phyloP scores from a whole-genome alignment of 2,329 filamentous ascomycete genomes.

The Fusarium oxysporum region DNA sequence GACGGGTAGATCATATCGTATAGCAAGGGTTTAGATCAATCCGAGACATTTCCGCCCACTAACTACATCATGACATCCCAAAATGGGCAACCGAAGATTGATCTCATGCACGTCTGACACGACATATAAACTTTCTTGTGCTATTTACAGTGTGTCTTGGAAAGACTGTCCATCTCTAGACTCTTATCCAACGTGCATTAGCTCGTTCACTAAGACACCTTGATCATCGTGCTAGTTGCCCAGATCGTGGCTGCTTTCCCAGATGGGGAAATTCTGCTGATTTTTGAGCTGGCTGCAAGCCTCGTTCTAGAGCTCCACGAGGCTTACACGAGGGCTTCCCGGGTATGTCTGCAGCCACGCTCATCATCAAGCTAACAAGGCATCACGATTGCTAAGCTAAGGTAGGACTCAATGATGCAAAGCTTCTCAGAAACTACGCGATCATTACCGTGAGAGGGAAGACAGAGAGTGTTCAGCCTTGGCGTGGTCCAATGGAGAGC shows the following conservation, averaged over 20 bases:
- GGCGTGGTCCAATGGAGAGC: slow-evolving; percentile 22
- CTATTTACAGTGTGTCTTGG: slow-evolving; percentile 7
- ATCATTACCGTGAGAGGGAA: not conserved
- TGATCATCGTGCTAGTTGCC: not conserved
- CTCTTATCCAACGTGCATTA: slow-evolving; percentile 19
- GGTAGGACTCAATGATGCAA: slow-evolving; percentile 21
- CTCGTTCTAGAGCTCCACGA: slow-evolving; percentile 3
- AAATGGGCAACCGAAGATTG: not conserved
- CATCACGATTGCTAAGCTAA: not conserved
- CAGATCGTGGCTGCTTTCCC: slow-evolving; percentile 4
- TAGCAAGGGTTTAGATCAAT: not conserved
- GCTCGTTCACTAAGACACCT: not conserved
- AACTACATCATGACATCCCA: slow-evolving; percentile 17
- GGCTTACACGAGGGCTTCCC: slow-evolving; percentile 4
- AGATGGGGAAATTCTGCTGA: slow-evolving; percentile 19
- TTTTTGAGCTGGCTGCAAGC: not conserved
- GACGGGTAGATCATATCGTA: not conserved
- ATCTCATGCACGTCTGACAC: slow-evolving; percentile 32
- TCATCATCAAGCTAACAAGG: too few relatives aligned
- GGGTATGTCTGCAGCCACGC: not conserved
- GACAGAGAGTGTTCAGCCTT: slow-evolving; percentile 8
- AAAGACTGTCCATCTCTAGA: not conserved
- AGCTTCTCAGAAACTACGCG: not conserved
- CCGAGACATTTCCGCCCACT: slow-evolving; percentile 1
- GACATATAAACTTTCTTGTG: slow-evolving; percentile 7